A percentile compares a stretch with the other conserved stretches of the same genome.
phyloP scores from a whole-genome alignment of 2,329 filamentous ascomycete species.

The Tolypocladium capitatum region DNA sequence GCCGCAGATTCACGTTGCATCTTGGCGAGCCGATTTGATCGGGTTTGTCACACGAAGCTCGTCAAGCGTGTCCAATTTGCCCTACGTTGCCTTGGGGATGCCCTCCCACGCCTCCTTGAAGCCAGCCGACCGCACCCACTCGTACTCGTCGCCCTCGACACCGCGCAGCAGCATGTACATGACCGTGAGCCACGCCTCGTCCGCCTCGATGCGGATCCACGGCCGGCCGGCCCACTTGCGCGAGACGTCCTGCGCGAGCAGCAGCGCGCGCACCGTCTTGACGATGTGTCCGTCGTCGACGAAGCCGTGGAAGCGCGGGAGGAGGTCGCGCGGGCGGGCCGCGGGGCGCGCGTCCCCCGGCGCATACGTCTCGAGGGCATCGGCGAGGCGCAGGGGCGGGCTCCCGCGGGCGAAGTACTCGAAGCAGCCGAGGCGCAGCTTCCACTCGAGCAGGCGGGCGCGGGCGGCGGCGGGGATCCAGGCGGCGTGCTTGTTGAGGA shows the following conservation, averaged over 20 bases:
- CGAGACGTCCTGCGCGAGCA: conserved; percentile 44
- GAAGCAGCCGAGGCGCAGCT: conserved; percentile 60
- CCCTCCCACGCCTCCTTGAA: conserved; percentile 53
- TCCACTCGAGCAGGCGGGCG: conserved; percentile 64
- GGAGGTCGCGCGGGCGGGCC: conserved; percentile 32
- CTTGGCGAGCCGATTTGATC: not conserved
- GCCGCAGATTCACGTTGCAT: not conserved
- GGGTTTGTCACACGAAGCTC: too few relatives aligned
- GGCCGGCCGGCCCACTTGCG: conserved; percentile 28
- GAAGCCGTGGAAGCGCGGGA: conserved; percentile 31
- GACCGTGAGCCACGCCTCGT: conserved; percentile 46
- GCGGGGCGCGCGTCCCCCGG: conserved; percentile 31
- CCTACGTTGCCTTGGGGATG: conserved; percentile 10
- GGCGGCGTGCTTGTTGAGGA: conserved; percentile 39
- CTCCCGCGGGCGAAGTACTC: conserved; percentile 59
- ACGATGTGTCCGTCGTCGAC: conserved; percentile 70
- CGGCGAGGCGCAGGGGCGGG: conserved; percentile 44
- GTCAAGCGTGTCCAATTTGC: not conserved
- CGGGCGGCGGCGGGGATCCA: conserved; percentile 52
- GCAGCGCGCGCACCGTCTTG: conserved; percentile 61
- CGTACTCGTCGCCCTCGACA: conserved; percentile 35
- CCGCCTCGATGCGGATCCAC: conserved; percentile 39
- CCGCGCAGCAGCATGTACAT: conserved; percentile 50
- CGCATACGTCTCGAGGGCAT: conserved; percentile 35
- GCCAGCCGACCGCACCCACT: conserved; percentile 50